Percentiles rank a stretch among this genome's conserved stretches.
Conservation (phyloP, 805 yeast genomes). For the Monosporozyma yasuniensis region DNA sequence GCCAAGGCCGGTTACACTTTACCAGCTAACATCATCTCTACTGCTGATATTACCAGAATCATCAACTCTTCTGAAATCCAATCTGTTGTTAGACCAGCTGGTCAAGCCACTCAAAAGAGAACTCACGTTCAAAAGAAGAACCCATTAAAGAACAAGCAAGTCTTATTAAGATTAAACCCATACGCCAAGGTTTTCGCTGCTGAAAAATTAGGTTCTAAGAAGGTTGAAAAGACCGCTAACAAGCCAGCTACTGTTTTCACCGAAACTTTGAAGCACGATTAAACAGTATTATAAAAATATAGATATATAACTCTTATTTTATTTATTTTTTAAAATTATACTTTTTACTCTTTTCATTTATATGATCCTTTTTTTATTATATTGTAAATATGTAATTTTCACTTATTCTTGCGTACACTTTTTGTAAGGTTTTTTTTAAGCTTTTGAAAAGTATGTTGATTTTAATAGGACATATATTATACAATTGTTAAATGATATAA, state of each 20-base stretch:
- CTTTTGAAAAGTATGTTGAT: neutral
- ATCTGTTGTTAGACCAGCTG: slow-evolving; percentile 94
- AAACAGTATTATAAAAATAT: slow-evolving; percentile 21
- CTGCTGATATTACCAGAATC: slow-evolving; percentile 93
- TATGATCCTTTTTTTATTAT: neutral
- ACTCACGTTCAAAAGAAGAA: slow-evolving; percentile 95
- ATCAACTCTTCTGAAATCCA: slow-evolving; percentile 99
- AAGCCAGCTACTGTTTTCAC: slow-evolving; percentile 68
- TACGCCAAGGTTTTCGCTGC: slow-evolving; percentile 96
- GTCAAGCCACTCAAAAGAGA: slow-evolving; percentile 88
- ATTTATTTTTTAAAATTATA: neutral
- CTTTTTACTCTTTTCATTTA: slow-evolving; percentile 1
- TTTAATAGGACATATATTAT: neutral
- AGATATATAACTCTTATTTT: slow-evolving; percentile 3
- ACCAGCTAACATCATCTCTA: slow-evolving; percentile 89
- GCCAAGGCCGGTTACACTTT: slow-evolving; percentile 83
- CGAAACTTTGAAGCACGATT: slow-evolving; percentile 56
- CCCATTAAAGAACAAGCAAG: slow-evolving; percentile 99
- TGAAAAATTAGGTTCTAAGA: slow-evolving; percentile 79
- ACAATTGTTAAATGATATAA: neutral
- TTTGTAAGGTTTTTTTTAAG: neutral
- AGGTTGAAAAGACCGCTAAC: slow-evolving; percentile 56
- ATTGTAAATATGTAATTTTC: too few species aligned
- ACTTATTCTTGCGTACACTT: neutral
- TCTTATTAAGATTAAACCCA: slow-evolving; percentile 96